Percentiles rank a stretch among this genome's conserved stretches.
These are phyloP conservation scores for Coniferiporia weirii DNA, from an alignment of 1,284 basidiomycete genomes.

Conservation along the genomic window DNA sequence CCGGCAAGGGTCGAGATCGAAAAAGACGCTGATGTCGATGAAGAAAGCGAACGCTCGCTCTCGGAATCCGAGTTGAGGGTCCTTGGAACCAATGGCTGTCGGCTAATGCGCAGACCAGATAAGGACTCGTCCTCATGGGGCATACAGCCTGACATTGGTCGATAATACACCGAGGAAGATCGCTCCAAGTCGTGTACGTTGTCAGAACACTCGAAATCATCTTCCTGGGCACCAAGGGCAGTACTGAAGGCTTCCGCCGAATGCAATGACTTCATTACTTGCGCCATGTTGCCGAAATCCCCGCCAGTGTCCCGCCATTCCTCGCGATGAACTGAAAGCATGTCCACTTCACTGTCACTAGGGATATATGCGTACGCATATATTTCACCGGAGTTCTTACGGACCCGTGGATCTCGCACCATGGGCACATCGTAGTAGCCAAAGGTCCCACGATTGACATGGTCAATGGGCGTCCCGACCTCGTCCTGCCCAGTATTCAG, in stretches of 20 bases:
- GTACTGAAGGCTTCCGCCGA: not conserved
- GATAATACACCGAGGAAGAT: slow-evolving; percentile 10
- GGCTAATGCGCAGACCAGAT: not conserved
- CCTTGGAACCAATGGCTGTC: slow-evolving; percentile 6
- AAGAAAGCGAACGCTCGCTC: slow-evolving; percentile 11
- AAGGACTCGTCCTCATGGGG: not conserved
- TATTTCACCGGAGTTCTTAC: not conserved
- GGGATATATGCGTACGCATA: slow-evolving; percentile 5
- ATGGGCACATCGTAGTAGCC: slow-evolving; percentile 14
- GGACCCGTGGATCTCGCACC: not conserved
- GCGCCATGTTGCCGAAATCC: not conserved
- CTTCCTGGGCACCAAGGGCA: not conserved
- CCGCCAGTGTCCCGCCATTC: slow-evolving; percentile 6
- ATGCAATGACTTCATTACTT: not conserved
- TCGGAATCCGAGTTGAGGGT: slow-evolving; percentile 13
- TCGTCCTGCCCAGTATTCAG: slow-evolving; percentile 6
- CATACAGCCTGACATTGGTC: slow-evolving; percentile 1
- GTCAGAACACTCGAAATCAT: not conserved
- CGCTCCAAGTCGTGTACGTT: not conserved
- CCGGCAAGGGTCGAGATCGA: slow-evolving; percentile 3
- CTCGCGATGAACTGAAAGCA: not conserved
- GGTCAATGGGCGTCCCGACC: slow-evolving; percentile 6
- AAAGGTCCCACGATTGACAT: slow-evolving; percentile 16
- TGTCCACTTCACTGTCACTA: not conserved
- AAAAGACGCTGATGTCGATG: slow-evolving; percentile 6